Percentiles rank a stretch among this genome's conserved stretches.
These are phyloP conservation scores for Fusarium chlamydosporum DNA, from an alignment of 2,329 filamentous ascomycete species.

Conservation along the genomic window DNA sequence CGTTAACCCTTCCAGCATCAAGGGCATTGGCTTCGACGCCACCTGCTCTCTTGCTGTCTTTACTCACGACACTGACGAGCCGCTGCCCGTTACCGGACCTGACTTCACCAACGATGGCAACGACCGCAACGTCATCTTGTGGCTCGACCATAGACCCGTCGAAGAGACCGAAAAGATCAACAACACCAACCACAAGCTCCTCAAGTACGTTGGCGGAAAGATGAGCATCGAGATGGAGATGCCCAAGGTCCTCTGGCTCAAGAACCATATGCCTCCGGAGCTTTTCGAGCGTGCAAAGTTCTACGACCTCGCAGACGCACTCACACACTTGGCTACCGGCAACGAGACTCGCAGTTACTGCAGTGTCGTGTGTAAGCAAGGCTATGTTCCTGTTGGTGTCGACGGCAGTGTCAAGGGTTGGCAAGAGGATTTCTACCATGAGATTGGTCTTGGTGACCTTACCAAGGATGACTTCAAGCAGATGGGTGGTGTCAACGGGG, in stretches of 20 bases:
- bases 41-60: constrained; percentile 98
- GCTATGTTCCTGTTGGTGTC: constrained; percentile 95
- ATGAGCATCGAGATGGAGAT: constrained; percentile 99
- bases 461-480: constrained; percentile 89
- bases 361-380: constrained; percentile 97
- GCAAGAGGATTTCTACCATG: constrained; percentile 93
- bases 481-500: constrained; percentile 93
- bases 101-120: constrained; percentile 82
- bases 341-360: constrained; percentile 94
- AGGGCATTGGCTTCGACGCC: constrained; percentile 96
- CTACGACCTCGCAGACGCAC: constrained; percentile 91
- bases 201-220: constrained; percentile 95
- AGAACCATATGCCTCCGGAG: constrained; percentile 96
- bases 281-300: constrained; percentile 95
- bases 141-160: constrained; percentile 95
- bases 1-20: constrained; percentile 80
- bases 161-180: constrained; percentile 96
- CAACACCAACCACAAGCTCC: constrained; percentile 88
- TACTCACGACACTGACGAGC: constrained; percentile 88
- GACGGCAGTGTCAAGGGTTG: constrained; percentile 98
- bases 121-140: constrained; percentile 95
- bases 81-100: constrained; percentile 89
- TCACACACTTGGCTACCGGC: constrained; percentile 94
- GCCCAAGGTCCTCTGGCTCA: constrained; percentile 97
- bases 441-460: constrained; percentile 89